Percentiles rank a stretch among this genome's conserved stretches.
phyloP scores from a whole-genome alignment of 208 protist species.

The Trypanosoma brucei region DNA sequence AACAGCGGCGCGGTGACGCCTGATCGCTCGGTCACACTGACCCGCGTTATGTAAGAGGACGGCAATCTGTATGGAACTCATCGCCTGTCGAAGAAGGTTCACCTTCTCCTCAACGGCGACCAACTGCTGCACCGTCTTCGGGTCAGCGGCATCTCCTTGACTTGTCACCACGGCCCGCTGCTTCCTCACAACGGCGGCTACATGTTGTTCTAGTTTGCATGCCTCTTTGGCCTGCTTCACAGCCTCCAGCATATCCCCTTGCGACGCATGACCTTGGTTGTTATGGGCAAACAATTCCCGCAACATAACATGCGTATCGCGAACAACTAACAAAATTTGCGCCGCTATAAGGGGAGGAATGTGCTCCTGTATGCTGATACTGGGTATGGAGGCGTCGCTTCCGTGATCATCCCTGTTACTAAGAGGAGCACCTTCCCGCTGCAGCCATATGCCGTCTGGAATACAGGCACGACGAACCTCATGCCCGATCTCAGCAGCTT shows the following conservation, averaged over 20 bases:
- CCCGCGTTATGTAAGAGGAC: slow-evolving; percentile 5
- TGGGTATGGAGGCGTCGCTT: background rate
- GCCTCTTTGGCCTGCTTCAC: slow-evolving; percentile 16
- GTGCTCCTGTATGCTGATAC: background rate
- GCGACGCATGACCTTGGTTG: background rate
- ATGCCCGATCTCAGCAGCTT: background rate
- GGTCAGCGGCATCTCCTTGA: background rate
- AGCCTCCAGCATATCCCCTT: slow-evolving; percentile 2
- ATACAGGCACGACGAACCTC: background rate
- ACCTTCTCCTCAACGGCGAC: slow-evolving; percentile 6
- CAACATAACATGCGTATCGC: slow-evolving; percentile 14
- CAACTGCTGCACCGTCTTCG: background rate
- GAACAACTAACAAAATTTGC: slow-evolving; percentile 10
- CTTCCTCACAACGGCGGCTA: slow-evolving; percentile 3
- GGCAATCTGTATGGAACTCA: slow-evolving; percentile 20
- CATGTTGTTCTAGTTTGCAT: background rate
- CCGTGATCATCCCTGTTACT: background rate
- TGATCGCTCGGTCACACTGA: slow-evolving; percentile 6
- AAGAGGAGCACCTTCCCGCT: background rate
- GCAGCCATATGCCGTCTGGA: background rate
- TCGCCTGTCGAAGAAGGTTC: slow-evolving; percentile 3
- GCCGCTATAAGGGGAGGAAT: slow-evolving; percentile 10
- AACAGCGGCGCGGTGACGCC: slow-evolving; percentile 5
- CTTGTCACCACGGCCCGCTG: background rate
- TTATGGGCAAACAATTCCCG: slow-evolving; percentile 6